Evolutionary conservation across 2,329 filamentous ascomycete species (phyloP), one percentile per base, ranked within the genome.

Genomic region (Phaeomoniella chlamydospora): DNA sequence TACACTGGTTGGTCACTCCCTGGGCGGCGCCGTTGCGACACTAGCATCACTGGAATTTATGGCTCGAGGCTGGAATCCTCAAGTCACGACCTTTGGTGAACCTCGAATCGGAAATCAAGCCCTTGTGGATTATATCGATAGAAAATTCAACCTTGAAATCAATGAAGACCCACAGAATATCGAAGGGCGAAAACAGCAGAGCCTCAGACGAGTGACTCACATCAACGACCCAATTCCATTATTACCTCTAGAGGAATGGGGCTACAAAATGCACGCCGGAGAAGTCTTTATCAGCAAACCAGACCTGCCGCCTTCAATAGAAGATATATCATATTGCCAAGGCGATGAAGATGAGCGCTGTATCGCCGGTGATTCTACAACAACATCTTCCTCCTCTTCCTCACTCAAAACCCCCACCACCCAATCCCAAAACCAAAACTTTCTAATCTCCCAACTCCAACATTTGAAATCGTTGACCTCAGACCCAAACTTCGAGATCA

Each of bases 61-160:
- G 39, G 70, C 77, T 0, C 65, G 79, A n/a, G 84, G 80, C 13
- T 90, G 79, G 76, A 58, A 78, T 5, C 75, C 87, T 2, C 58
- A 68, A 11, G 74, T 93, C 29, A 96, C 88, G 4, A 96, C 90
- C 0, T 98, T 94, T 56, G 90, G 90, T 6, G 85, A 96, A 57
- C 90, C 90, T 14, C 62, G 68, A 30, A 49, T 76, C 2, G 73
- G 73, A 2, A 77, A 77, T 45, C 48, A 54, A 31, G 61, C 54
- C 3, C 56, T 78, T 30, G 65, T 58, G 11, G 45, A 54, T 4
- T 77, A 72, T 46, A 56, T 77, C n/a, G 64, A 76, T 42, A 44
- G 52, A 4, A 55, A 60, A 3, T 77, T 77, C 52, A 45, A 49
- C 4, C 65, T 72, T 29, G 56, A 77, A 14, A 75, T 76, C 11